Evolutionary conservation across 2,329 filamentous ascomycete species (phyloP), one percentile per base, ranked within the genome.

Genomic region (Diaporthe citriasiana): DNA sequence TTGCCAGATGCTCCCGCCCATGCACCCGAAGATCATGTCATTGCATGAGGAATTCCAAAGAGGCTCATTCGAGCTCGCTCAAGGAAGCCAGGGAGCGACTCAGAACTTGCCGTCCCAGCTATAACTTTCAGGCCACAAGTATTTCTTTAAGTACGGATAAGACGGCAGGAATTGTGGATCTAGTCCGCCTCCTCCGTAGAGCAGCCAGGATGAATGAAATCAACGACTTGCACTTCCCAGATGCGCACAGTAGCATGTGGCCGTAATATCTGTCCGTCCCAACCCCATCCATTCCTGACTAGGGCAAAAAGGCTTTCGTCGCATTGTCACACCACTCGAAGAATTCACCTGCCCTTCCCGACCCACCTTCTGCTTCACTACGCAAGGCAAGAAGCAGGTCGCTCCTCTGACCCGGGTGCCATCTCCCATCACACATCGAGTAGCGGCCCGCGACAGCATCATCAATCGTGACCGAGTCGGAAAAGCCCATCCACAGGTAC

Each of bases 41-140:
- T 53, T 80, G 9, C 78, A 79, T 65, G 76, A 75, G 17, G 42
- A 78, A n/a, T 80, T 79, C 51, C 78, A 79, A 33, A 77, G 73
- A 27, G 74, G 45, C 2, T 33, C 60, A n/a, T 65, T 50, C 22
- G 19, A 65, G 60, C 42, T 27, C 42, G 17, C 42, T 65, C 3
- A 42, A 2, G 17, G 40, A 13, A n/a, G 19, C 27, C 10, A 47
- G 47, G 27, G 0, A 13, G 42, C 4, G 1, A 1, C 4, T 13
- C 13, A 9, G 0, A 59, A 3, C 17, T 8, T 7, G 10, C 22
- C 42, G 13, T 5, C 17, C 19, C 15, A 4, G 19, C 45, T 8
- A 3, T 8, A 22, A 8, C 19, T 25, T 50, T 33, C 27, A 22
- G 2, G 7, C 3, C 4, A 17, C 4, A 17, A 56, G 9, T 8